phyloP scores from a whole-genome alignment of 164 flowering plant species.

The Chimonanthus salicifolius region DNA sequence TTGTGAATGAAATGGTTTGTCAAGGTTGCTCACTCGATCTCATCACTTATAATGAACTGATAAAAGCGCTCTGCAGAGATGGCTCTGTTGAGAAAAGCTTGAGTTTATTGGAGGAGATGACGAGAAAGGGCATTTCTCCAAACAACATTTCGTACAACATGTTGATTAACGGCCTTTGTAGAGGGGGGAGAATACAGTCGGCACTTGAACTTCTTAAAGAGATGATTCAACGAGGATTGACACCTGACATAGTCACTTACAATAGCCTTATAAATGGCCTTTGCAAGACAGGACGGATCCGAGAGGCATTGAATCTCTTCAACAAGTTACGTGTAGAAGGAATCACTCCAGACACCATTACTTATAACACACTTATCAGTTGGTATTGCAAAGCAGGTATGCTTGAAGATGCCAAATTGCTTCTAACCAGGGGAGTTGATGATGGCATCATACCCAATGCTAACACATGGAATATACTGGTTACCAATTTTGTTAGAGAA shows the following conservation, averaged over 20 bases:
- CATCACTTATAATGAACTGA: constrained; percentile 71
- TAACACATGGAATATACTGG: constrained; percentile 63
- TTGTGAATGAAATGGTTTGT: constrained; percentile 73
- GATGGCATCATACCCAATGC: constrained; percentile 62
- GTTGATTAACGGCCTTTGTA: constrained; percentile 71
- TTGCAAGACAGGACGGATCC: constrained; percentile 50
- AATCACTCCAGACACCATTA: constrained; percentile 56
- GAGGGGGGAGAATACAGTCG: constrained; percentile 42
- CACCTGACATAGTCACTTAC: constrained; percentile 81
- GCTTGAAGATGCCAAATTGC: constrained; percentile 54
- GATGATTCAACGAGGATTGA: constrained; percentile 55
- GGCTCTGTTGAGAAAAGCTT: constrained; percentile 63
- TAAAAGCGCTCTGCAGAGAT: constrained; percentile 59
- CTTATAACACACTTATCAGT: constrained; percentile 77
- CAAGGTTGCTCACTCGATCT: constrained; percentile 68
- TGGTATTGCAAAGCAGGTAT: constrained; percentile 67
- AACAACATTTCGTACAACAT: constrained; percentile 62
- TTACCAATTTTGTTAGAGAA: constrained; percentile 21
- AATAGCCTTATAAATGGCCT: constrained; percentile 83
- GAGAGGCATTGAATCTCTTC: constrained; percentile 67
- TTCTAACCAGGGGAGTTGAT: constrained; percentile 48
- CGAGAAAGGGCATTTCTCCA: constrained; percentile 41
- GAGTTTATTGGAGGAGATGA: constrained; percentile 71
- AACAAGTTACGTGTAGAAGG: constrained; percentile 59
- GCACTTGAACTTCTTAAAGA: constrained; percentile 68